Evolutionary conservation across 129 eudicot species (phyloP), one percentile per base, ranked within the genome.

Genomic region (Chrysanthemum seticuspe): DNA sequence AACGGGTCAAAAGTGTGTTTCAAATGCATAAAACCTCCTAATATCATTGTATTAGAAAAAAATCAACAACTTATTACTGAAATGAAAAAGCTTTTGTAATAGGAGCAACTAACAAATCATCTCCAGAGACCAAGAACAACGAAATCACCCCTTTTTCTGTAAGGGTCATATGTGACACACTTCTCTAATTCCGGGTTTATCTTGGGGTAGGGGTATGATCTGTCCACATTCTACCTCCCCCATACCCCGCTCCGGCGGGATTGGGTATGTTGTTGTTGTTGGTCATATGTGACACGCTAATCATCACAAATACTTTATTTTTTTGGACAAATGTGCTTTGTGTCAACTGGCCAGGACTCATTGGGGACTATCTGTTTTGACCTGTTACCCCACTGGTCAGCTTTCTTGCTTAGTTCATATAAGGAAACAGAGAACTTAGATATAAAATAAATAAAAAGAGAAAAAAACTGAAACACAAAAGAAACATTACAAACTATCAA

Each of bases 351-450:
- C 23, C 40, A 2, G 10, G 12, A 58, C 1, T 31, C 10, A 3
- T 58, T 13, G 8, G 18, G 6, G 18, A 5, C 18, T 54, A 54
- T 13, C 8, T 9, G 4, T 54, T 5, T 54, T 54, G 15, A 54
- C 18, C 59, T 54, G 36, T 58, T 58, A 9, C 13, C 25, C 3
- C 10, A 16, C 61, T 50, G 47, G 48, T 47, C 48, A 47, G 11
- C 44, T 57, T 71, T 57, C 65, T 44, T 18, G 58, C 75, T 72
- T 59, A 13, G 13, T 71, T 57, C 45, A 71, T 5, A 10, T 40
- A 44, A 44, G 14, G 45, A 5, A 34, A 55, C 4, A 52, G 4
- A 52, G 15, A 2, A 49, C 44, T 50, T 14, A 4, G 6, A 50
- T 6, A 21, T 23, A 49, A 67, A 49, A 25, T 6, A 61, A 1